Base-by-base conservation (phyloP, 306 rosid species). In the Cucumis cinereus region DNA sequence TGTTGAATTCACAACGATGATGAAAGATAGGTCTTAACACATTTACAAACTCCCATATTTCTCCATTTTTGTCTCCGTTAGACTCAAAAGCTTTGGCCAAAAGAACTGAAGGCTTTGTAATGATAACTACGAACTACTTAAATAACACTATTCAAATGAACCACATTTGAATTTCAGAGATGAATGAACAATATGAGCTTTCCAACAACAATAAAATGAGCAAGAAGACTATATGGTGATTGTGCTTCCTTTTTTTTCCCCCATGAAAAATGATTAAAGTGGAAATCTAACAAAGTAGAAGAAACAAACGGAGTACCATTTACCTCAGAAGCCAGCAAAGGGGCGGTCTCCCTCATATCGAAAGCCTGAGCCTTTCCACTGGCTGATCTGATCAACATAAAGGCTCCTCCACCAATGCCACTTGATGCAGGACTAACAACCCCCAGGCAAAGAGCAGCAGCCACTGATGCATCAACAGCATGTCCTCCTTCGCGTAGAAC, bases 271-370 rank as follows among this genome's bases (percentile, higher is more conserved):
- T 15, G 49, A 77, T 16, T 72, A 57, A 81, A 26, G 24, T 60
- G 62, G 64, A 49, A 61, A 30, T 57, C n/a, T 36, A 49, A 35
- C 56, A 41, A 54, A 28, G 40, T 14, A n/a, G 76, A 45, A 33
- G 26, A 76, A 71, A 30, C 16, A 16, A 69, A 36, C n/a, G 35
- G 62, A 57, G 23, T 53, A 30, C 17, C 53, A 80, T 74, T n/a
- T 75, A 76, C 98, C 97, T 86, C 66, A 43, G 91, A 88, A 81
- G 96, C 90, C 9, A 61, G 86, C 52, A 77, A 61, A 13, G 97
- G 93, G 79, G 94, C 93, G 77, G 91, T 89, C 86, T 93, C 98
- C 84, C 98, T 86, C 92, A 91, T 91, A 78, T 90, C 92, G 59
- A 81, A 83, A 71, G 90, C 91, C 63, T 85, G 82, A 14, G 92